Conservation (phyloP, 2,329 filamentous ascomycete species). For the Bipolaris oryzae region DNA sequence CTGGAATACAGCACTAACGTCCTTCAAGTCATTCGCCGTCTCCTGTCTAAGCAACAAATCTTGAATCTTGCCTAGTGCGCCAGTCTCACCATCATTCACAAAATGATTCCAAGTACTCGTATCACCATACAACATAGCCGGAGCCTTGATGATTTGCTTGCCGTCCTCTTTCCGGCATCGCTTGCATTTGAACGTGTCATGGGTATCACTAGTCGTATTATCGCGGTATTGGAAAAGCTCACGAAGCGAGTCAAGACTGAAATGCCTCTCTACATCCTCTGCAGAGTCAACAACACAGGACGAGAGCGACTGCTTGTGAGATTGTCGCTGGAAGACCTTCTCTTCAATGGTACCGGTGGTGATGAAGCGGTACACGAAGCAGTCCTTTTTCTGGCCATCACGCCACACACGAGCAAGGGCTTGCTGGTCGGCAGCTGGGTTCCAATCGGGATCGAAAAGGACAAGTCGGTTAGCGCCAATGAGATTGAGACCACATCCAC, state of each 20-base stretch:
- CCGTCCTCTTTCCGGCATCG: conserved; percentile 83
- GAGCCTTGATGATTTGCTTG: conserved; percentile 84
- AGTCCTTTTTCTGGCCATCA: conserved; percentile 98
- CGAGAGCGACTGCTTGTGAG: conserved; percentile 95
- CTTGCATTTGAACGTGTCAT: conserved; percentile 99
- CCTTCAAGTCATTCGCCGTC: conserved; percentile 64
- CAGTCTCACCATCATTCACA: conserved; percentile 71
- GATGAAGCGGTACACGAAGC: conserved; percentile 99
- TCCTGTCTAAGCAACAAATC: conserved; percentile 91
- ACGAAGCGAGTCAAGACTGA: conserved; percentile 85
- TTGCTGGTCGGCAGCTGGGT: conserved; percentile 96
- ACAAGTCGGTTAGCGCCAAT: conserved; percentile 94
- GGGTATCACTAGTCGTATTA: conserved; percentile 87
- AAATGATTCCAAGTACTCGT: conserved; percentile 99
- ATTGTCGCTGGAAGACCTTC: conserved; percentile 98
- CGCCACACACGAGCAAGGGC: conserved; percentile 97
- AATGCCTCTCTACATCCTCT: conserved; percentile 96
- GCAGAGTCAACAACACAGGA: conserved; percentile 96
- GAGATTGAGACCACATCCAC: conserved; percentile 93
- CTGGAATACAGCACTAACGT: conserved; percentile 95
- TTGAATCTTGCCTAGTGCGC: conserved; percentile 79
- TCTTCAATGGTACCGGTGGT: conserved; percentile 97
- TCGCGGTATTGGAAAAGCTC: conserved; percentile 93
- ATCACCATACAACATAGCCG: conserved; percentile 95
- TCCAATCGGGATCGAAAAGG: conserved; percentile 94